Percentiles rank a stretch among this genome's conserved stretches.
Conservation (phyloP, 78 protist genomes). For the Pelomyxa schiedti region DNA sequence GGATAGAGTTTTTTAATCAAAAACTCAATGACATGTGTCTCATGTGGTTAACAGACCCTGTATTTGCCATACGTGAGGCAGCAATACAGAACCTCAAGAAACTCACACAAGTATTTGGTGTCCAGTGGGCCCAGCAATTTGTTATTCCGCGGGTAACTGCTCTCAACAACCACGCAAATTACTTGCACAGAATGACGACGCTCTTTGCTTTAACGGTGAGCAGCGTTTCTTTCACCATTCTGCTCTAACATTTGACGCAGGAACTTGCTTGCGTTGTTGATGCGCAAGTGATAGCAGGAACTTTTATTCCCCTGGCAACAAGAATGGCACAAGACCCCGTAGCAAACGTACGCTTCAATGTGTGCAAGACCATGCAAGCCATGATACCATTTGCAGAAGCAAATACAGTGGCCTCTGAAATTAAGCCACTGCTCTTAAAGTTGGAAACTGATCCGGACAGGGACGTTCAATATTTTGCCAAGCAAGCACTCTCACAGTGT, state of each 20-base stretch:
- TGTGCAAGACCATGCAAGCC: constrained; percentile 60
- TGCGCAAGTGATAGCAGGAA: constrained; percentile 13
- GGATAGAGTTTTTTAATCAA: constrained; percentile 74
- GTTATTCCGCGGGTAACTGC: constrained; percentile 65
- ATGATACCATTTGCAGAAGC: constrained; percentile 30
- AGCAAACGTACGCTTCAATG: constrained; percentile 89
- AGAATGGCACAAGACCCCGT: constrained; percentile 63
- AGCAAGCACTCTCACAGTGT: too few relatives aligned
- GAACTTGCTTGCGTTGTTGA: constrained; percentile 53
- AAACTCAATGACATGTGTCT: constrained; percentile 56
- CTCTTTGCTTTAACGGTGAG: too few relatives aligned
- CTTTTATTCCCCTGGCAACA: constrained; percentile 54
- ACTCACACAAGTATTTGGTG: constrained; percentile 70
- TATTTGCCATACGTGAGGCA: constrained; percentile 76
- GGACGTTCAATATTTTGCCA: constrained; percentile 78
- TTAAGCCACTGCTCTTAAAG: constrained; percentile 44
- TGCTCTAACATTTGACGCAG: too few relatives aligned
- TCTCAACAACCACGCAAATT: constrained; percentile 55
- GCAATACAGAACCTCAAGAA: constrained; percentile 53
- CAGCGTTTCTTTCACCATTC: too few relatives aligned
- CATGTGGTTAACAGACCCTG: constrained; percentile 80
- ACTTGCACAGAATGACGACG: constrained; percentile 83
- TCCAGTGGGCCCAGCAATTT: constrained; percentile 68
- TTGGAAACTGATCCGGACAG: constrained; percentile 54
- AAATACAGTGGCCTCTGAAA: constrained; percentile 19